These are phyloP conservation scores for Draba incana DNA, from an alignment of 345 rosid species.

Conservation along the genomic window DNA sequence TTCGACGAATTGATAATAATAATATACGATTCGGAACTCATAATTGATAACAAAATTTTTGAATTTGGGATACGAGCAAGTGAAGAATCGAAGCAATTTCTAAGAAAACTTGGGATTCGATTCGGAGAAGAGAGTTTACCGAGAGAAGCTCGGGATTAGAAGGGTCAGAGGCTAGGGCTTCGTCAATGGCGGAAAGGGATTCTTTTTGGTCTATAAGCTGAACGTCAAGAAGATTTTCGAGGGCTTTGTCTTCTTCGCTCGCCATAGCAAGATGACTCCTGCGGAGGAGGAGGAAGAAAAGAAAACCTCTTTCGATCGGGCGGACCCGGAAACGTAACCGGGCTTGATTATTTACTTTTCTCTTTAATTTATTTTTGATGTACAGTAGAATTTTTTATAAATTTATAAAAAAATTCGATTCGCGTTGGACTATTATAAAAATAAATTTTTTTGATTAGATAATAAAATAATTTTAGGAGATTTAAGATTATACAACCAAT, in stretches of 20 bases:
- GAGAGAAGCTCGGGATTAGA: slow-evolving; percentile 69
- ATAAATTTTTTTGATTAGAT: too few relatives aligned
- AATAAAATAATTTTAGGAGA: too few relatives aligned
- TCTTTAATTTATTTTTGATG: background rate
- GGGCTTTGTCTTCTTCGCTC: slow-evolving; percentile 64
- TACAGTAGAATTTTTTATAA: too few relatives aligned
- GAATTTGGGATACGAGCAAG: background rate
- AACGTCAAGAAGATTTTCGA: slow-evolving; percentile 74
- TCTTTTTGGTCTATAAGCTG: slow-evolving; percentile 77
- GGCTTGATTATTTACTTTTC: background rate
- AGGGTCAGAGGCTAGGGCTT: slow-evolving; percentile 73
- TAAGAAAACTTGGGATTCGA: background rate
- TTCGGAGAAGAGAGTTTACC: slow-evolving; percentile 41
- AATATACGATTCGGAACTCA: background rate
- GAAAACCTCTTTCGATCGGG: background rate
- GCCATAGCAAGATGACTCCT: slow-evolving; percentile 49
- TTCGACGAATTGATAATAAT: background rate
- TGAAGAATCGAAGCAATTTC: slow-evolving; percentile 7
- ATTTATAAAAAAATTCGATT: too few relatives aligned
- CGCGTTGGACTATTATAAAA: too few relatives aligned
- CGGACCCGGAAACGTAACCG: slow-evolving; percentile 16
- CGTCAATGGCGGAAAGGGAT: slow-evolving; percentile 65
- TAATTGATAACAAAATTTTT: background rate
- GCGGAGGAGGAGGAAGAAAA: slow-evolving; percentile 17
- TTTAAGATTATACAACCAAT: too few relatives aligned